phyloP scores from a whole-genome alignment of 2,329 filamentous ascomycete species.

The Byssoonygena ceratinophila region DNA sequence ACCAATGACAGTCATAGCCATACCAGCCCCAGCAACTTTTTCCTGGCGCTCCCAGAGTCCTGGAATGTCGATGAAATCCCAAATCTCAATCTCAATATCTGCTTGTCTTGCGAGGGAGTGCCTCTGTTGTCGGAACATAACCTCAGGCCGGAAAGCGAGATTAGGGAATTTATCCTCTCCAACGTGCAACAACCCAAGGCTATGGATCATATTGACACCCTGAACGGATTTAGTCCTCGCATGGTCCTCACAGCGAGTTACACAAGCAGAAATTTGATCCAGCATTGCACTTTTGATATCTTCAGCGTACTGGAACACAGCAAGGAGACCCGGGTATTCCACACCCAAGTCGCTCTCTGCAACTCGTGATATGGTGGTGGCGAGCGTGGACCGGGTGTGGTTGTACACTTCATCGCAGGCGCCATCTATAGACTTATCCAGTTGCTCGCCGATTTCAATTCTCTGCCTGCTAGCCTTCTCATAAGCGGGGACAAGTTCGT shows the following conservation, averaged over 20 bases:
- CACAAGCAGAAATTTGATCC: conserved; percentile 69
- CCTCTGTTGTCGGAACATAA: conserved; percentile 82
- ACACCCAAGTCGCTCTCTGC: conserved; percentile 71
- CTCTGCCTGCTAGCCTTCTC: conserved; percentile 74
- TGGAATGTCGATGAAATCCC: conserved; percentile 85
- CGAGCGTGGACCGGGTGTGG: conserved; percentile 65
- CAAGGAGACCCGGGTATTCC: conserved; percentile 73
- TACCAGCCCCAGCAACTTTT: conserved; percentile 84
- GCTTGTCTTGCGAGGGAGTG: conserved; percentile 76
- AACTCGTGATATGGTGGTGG: conserved; percentile 62
- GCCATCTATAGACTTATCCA: conserved; percentile 72
- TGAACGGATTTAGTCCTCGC: conserved; percentile 66
- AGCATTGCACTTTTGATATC: conserved; percentile 88
- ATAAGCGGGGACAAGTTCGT: conserved; percentile 71
- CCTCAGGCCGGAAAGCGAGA: conserved; percentile 76
- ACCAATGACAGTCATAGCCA: conserved; percentile 84
- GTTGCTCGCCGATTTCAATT: conserved; percentile 65
- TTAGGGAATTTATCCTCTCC: conserved; percentile 71
- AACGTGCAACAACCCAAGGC: conserved; percentile 76
- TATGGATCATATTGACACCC: conserved; percentile 79
- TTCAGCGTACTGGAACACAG: conserved; percentile 83
- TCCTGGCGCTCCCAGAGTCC: conserved; percentile 81
- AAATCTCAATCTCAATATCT: conserved; percentile 74
- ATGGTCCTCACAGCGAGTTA: conserved; percentile 70
- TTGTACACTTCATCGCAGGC: conserved; percentile 79